Evolutionary conservation across 768 basidiomycete species (phyloP).

Genomic region (Porphyrellus cyaneotinctus): DNA sequence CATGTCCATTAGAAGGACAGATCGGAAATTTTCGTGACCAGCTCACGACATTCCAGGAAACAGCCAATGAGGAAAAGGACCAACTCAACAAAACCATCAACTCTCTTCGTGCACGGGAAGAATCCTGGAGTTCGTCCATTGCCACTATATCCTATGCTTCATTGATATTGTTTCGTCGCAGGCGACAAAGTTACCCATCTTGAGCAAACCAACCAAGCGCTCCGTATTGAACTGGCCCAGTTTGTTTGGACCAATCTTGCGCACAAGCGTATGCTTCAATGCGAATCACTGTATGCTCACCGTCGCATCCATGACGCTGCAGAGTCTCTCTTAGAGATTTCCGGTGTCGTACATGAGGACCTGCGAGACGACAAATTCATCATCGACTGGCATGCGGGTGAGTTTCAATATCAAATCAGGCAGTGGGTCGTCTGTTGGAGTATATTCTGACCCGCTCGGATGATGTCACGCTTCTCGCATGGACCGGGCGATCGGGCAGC

Average conservation of each 20-base stretch:
- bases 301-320: neutral
- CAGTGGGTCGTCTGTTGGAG: neutral
- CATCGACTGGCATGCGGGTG: neutral
- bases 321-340: neutral
- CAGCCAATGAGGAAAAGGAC: neutral
- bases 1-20: neutral
- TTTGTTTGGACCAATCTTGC: no score
- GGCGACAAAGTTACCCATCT: no score
- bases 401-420: neutral
- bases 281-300: neutral
- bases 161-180: no score
- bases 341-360: neutral
- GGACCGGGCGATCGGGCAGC: neutral
- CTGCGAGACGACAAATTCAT: neutral
- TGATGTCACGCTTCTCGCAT: neutral
- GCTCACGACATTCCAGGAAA: no score
- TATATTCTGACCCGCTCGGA: neutral
- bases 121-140: no score
- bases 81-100: neutral
- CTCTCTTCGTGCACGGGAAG: neutral
- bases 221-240: no score
- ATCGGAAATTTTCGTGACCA: neutral
- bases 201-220: no score
- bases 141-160: no score
- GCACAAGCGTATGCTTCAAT: neutral